Evolutionary conservation across 257 asterid species (phyloP).

Genomic region (Solanum habrochaites): DNA sequence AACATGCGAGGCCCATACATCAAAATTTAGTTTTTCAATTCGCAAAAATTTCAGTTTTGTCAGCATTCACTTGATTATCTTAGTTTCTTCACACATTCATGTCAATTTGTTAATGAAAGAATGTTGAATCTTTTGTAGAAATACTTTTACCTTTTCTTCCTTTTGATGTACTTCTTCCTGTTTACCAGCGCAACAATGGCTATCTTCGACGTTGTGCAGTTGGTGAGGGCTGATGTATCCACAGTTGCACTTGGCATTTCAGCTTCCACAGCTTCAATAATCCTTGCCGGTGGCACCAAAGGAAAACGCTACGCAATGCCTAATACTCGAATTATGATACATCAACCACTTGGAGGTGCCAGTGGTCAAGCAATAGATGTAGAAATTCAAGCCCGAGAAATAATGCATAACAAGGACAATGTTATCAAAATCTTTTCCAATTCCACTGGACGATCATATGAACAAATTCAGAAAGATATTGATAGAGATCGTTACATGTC

Average conservation of each 20-base stretch:
- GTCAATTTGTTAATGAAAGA: neutral
- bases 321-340: slow-evolving; percentile 82
- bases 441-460: slow-evolving; percentile 57
- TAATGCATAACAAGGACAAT: slow-evolving; percentile 71
- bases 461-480: slow-evolving; percentile 87
- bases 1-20: neutral
- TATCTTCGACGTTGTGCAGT: slow-evolving; percentile 56
- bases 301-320: slow-evolving; percentile 97
- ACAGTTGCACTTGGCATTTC: slow-evolving; percentile 78
- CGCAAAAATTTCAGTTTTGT: neutral
- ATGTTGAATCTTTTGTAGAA: neutral
- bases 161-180: neutral
- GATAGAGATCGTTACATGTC: slow-evolving; percentile 92
- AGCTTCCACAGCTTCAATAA: slow-evolving; percentile 89
- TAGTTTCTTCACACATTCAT: neutral
- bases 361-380: slow-evolving; percentile 89
- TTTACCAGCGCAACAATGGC: slow-evolving; percentile 80
- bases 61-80: neutral
- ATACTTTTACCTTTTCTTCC: neutral
- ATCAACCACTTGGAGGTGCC: slow-evolving; percentile 92
- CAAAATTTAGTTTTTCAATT: neutral
- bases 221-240: slow-evolving; percentile 70
- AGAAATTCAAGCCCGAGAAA: slow-evolving; percentile 86
- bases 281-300: slow-evolving; percentile 92
- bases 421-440: slow-evolving; percentile 51